These are phyloP conservation scores for Hypomontagnella monticulosa DNA, from an alignment of 495 filamentous ascomycete species.

Conservation along the genomic window DNA sequence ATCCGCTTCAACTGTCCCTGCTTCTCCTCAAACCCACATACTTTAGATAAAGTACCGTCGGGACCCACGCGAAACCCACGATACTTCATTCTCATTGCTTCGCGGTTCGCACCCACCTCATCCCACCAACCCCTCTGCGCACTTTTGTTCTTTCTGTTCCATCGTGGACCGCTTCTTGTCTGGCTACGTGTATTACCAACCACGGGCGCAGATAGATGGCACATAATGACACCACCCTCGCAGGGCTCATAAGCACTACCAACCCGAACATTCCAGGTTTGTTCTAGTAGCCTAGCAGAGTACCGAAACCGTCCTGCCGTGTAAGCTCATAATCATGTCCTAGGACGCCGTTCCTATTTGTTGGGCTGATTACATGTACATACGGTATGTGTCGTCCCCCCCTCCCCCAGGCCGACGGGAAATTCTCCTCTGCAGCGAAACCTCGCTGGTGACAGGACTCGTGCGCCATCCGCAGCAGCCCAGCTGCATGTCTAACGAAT, in stretches of 20 bases:
- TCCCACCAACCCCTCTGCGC: slow-evolving; percentile 4
- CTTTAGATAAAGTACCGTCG: slow-evolving; percentile 29
- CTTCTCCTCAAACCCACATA: slow-evolving; percentile 13
- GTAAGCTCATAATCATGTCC: slow-evolving; percentile 20
- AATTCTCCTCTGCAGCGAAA: slow-evolving; percentile 36
- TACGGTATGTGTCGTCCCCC: not conserved
- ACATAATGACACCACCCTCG: slow-evolving; percentile 36
- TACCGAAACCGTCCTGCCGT: slow-evolving; percentile 43
- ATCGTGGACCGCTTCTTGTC: not conserved
- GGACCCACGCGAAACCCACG: slow-evolving; percentile 35
- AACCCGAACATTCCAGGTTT: slow-evolving; percentile 29
- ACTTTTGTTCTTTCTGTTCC: no score
- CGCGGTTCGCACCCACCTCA: not conserved
- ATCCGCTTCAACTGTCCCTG: slow-evolving; percentile 34
- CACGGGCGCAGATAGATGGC: slow-evolving; percentile 21
- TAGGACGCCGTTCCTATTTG: slow-evolving; percentile 16
- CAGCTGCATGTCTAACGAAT: slow-evolving; percentile 17
- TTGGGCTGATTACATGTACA: slow-evolving; percentile 8
- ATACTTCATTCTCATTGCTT: slow-evolving; percentile 14
- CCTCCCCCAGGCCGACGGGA: slow-evolving; percentile 17
- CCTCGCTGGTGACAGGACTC: slow-evolving; percentile 13
- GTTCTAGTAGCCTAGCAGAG: slow-evolving; percentile 39
- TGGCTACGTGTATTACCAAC: slow-evolving; percentile 17
- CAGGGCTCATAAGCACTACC: slow-evolving; percentile 39
- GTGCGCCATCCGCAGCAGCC: slow-evolving; percentile 23